Conservation (phyloP, 495 filamentous ascomycete genomes). For the Aspergillus panamensis region DNA sequence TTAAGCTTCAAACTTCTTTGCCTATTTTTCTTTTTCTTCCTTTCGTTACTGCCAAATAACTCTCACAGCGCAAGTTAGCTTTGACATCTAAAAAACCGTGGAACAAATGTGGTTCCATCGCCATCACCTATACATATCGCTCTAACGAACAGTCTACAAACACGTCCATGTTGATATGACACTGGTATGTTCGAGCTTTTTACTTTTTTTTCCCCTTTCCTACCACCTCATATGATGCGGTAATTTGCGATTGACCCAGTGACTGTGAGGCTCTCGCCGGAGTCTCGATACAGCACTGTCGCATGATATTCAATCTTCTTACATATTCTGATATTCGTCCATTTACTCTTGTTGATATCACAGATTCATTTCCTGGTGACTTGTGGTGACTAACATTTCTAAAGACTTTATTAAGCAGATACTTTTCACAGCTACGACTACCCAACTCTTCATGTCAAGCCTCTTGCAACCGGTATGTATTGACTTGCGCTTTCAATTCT, state of each 20-base stretch:
- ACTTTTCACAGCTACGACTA: background rate
- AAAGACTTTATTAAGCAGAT: slow-evolving; percentile 19
- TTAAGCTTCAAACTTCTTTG: slow-evolving; percentile 21
- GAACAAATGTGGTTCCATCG: background rate
- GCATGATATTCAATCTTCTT: slow-evolving; percentile 90
- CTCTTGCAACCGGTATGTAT: slow-evolving; percentile 1
- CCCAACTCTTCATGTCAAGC: background rate
- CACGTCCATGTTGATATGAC: background rate
- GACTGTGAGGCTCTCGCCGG: slow-evolving; percentile 82
- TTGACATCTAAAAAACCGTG: background rate
- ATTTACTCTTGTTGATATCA: slow-evolving; percentile 15
- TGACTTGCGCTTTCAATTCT: slow-evolving; percentile 8
- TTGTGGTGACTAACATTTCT: slow-evolving; percentile 27
- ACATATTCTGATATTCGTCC: slow-evolving; percentile 80
- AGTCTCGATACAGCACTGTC: slow-evolving; percentile 66
- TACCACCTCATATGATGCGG: slow-evolving; percentile 65
- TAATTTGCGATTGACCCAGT: slow-evolving; percentile 97
- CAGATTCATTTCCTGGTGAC: slow-evolving; percentile 9
- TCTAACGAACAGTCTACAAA: background rate
- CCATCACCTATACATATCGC: background rate
- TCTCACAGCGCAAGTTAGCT: background rate
- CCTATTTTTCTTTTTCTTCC: slow-evolving; percentile 8
- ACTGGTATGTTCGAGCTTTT: slow-evolving; percentile 27
- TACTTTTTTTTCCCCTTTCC: background rate
- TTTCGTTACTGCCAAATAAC: slow-evolving; percentile 7